These are phyloP conservation scores for Globisporangium camurandrum DNA, from an alignment of 352 stramenopile genomes.

Conservation along the genomic window DNA sequence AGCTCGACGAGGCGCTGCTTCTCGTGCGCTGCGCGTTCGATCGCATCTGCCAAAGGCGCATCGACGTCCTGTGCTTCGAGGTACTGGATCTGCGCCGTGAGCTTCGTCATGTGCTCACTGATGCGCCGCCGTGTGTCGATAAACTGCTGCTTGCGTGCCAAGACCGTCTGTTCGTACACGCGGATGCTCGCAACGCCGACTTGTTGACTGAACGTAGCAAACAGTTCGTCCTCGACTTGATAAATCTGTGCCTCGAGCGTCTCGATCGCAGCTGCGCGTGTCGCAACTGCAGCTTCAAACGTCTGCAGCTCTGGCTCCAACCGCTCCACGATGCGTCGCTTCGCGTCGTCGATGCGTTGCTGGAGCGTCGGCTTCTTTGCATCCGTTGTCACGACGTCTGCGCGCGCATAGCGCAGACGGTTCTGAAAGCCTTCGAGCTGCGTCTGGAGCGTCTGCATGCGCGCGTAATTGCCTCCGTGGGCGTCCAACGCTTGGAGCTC, in stretches of 20 bases:
- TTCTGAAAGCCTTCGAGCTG: constrained; percentile 68
- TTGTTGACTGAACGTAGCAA: constrained; percentile 68
- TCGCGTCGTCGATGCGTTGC: constrained; percentile 43
- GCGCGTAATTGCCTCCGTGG: constrained; percentile 61
- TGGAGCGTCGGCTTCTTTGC: constrained; percentile 63
- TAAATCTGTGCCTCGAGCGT: constrained; percentile 59
- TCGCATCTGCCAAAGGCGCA: constrained; percentile 30
- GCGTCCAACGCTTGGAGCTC: constrained; percentile 55
- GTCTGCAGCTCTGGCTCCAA: constrained; percentile 63
- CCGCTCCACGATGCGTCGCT: constrained; percentile 33
- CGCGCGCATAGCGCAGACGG: constrained; percentile 65
- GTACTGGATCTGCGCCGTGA: constrained; percentile 71
- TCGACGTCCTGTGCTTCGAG: constrained; percentile 62
- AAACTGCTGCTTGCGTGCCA: constrained; percentile 76
- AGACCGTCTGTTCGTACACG: constrained; percentile 91
- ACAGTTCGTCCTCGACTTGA: constrained; percentile 79
- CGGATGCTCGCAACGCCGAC: constrained; percentile 79
- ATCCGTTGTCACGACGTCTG: constrained; percentile 65
- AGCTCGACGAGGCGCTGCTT: constrained; percentile 46
- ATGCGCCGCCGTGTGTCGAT: constrained; percentile 67
- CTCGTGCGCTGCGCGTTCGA: constrained; percentile 38
- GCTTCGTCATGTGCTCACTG: constrained; percentile 73
- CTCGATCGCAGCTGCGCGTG: constrained; percentile 33
- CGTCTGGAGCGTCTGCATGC: constrained; percentile 54
- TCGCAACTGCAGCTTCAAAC: constrained; percentile 39